Percentiles rank a stretch among this genome's conserved stretches.
Conservation (phyloP, 2,329 filamentous ascomycete genomes). For the Calonectria multiphialidica region DNA sequence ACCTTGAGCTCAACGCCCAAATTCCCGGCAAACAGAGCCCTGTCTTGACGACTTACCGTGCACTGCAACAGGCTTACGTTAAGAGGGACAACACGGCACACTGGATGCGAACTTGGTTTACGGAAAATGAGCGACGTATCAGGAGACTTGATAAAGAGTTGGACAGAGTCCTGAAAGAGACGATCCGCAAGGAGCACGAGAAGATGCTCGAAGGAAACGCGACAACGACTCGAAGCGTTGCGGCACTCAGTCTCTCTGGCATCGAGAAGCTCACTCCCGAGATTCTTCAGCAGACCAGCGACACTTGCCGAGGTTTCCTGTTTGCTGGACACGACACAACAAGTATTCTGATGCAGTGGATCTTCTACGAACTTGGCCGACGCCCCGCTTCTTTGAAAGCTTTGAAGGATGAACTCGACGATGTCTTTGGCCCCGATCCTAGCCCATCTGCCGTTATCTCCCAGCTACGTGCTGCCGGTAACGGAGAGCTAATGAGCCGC, state of each 20-base stretch:
- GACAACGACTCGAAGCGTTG: neutral
- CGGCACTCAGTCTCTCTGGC: neutral
- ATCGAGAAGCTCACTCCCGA: neutral
- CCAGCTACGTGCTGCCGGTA: neutral
- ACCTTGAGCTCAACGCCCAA: neutral
- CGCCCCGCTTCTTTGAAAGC: neutral
- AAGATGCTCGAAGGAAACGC: neutral
- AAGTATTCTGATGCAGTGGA: conserved; percentile 4
- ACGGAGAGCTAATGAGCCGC: neutral
- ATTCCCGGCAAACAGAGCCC: neutral
- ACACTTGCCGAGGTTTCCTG: neutral
- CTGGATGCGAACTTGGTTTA: neutral
- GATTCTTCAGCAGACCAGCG: neutral
- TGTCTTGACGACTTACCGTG: neutral
- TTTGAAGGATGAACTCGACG: neutral
- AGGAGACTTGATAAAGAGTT: neutral
- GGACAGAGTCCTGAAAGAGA: neutral
- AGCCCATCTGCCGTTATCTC: neutral
- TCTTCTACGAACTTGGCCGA: neutral
- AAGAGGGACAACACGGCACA: neutral
- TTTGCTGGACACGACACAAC: neutral
- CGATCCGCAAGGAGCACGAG: neutral
- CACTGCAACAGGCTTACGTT: neutral
- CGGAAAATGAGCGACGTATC: neutral
- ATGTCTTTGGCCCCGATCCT: neutral